Percentiles rank a stretch among this genome's conserved stretches.
Evolutionary conservation across 2,329 filamentous ascomycete species (phyloP).

Genomic region (Cyphellophora europaea): DNA sequence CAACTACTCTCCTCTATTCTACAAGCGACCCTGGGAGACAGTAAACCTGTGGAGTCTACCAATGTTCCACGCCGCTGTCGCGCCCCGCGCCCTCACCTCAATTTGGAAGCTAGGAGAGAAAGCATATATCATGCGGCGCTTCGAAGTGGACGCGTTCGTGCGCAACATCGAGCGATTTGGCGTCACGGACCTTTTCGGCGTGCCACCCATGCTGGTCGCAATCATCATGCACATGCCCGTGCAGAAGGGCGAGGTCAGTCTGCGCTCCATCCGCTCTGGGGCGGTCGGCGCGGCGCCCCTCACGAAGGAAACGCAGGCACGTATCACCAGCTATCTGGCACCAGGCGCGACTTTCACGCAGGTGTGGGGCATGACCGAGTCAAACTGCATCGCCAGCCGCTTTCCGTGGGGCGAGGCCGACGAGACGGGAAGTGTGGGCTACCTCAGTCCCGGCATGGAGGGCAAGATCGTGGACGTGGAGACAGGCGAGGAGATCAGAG

Average conservation of each 20-base stretch:
- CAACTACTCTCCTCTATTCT: background rate
- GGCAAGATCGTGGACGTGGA: slow-evolving; percentile 43
- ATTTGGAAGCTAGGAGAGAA: slow-evolving; percentile 35
- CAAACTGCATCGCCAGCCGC: slow-evolving; percentile 12
- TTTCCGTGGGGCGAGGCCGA: slow-evolving; percentile 10
- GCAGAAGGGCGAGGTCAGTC: slow-evolving; percentile 6
- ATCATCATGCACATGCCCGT: slow-evolving; percentile 18
- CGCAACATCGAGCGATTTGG: slow-evolving; percentile 29
- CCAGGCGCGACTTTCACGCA: slow-evolving; percentile 33
- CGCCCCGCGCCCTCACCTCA: slow-evolving; percentile 36
- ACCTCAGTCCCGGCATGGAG: slow-evolving; percentile 10
- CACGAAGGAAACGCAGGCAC: slow-evolving; percentile 28
- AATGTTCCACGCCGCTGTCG: slow-evolving; percentile 45
- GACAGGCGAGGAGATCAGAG: slow-evolving; percentile 41
- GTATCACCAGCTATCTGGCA: slow-evolving; percentile 32
- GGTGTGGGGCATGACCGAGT: slow-evolving; percentile 49
- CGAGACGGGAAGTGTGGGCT: slow-evolving; percentile 12
- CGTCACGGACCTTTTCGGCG: slow-evolving; percentile 40
- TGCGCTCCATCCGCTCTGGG: slow-evolving; percentile 34
- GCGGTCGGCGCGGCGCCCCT: slow-evolving; percentile 42
- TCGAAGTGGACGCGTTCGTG: slow-evolving; percentile 32
- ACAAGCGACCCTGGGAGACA: background rate
- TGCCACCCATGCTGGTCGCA: slow-evolving; percentile 35
- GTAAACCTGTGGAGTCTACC: slow-evolving; percentile 24
- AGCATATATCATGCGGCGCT: slow-evolving; percentile 39